Evolutionary conservation across 768 basidiomycete species (phyloP).

Genomic region (Phaeotremella skinneri): DNA sequence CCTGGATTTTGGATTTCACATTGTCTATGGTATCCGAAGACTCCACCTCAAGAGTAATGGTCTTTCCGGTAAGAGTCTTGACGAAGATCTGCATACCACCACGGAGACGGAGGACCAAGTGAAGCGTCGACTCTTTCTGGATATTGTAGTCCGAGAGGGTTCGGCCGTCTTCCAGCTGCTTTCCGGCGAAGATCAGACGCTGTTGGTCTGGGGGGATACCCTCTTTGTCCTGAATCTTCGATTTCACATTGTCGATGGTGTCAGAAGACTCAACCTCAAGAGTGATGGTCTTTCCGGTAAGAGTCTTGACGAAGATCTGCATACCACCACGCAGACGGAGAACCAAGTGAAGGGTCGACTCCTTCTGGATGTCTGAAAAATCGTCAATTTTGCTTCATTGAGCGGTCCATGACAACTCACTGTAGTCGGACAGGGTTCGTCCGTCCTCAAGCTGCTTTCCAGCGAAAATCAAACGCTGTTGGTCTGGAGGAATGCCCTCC

Average conservation of each 20-base stretch:
- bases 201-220: conserved; percentile 68
- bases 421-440: conserved; percentile 83
- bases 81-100: conserved; percentile 67
- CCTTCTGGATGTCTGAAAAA: conserved; percentile 49
- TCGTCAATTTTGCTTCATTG: neutral
- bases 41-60: conserved; percentile 40
- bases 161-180: conserved; percentile 87
- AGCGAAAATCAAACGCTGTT: conserved; percentile 86
- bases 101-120: conserved; percentile 71
- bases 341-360: conserved; percentile 57
- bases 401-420: conserved; percentile 8
- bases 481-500: conserved; percentile 89
- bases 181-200: conserved; percentile 86
- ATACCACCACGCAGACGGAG: conserved; percentile 84
- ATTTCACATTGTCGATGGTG: conserved; percentile 91
- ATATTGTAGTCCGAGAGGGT: conserved; percentile 76
- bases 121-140: conserved; percentile 51
- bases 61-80: conserved; percentile 45
- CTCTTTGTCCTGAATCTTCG: conserved; percentile 86
- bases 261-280: conserved; percentile 81
- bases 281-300: conserved; percentile 53
- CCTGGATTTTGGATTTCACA: conserved; percentile 49
- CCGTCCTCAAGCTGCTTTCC: conserved; percentile 91
- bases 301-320: conserved; percentile 60
- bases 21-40: conserved; percentile 48